Conservation (phyloP, 192 early-diverging fungal species). For the Coemansia sp. region DNA sequence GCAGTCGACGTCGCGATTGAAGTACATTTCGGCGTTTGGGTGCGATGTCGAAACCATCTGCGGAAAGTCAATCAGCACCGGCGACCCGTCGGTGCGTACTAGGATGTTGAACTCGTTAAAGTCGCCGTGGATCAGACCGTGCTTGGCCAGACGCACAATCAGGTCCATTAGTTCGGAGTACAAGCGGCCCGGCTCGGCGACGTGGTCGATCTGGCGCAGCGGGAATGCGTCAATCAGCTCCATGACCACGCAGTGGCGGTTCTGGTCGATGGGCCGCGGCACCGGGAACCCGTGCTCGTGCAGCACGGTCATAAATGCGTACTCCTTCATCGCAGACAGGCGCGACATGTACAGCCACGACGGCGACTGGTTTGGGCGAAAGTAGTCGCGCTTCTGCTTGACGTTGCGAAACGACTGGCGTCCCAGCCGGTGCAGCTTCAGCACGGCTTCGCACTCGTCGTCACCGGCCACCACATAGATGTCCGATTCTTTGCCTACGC, state of each 20-base stretch:
- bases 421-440: conserved; percentile 96
- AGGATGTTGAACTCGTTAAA: conserved; percentile 99
- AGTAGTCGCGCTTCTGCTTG: conserved; percentile 96
- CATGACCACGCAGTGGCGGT: conserved; percentile 97
- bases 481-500: conserved; percentile 99
- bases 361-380: conserved; percentile 87
- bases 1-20: conserved; percentile 98
- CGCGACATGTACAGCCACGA: conserved; percentile 99
- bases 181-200: conserved; percentile 85
- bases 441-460: conserved; percentile 82
- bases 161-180: conserved; percentile 94
- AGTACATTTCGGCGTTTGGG: conserved; percentile 93
- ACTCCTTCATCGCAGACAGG: conserved; percentile 97
- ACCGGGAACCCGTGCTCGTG: conserved; percentile 96
- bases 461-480: conserved; percentile 96
- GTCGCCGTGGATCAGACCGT: conserved; percentile 97
- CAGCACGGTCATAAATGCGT: conserved; percentile 96
- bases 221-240: conserved; percentile 90
- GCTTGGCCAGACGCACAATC: conserved; percentile 88
- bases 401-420: conserved; percentile 95
- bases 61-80: conserved; percentile 97
- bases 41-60: conserved; percentile 99
- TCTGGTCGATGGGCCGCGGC: conserved; percentile 87
- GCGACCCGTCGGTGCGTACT: conserved; percentile 72
- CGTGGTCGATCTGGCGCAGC: conserved; percentile 82